These are phyloP conservation scores for Colletotrichum lentis DNA, from an alignment of 2,329 filamentous ascomycete genomes.

Conservation along the genomic window DNA sequence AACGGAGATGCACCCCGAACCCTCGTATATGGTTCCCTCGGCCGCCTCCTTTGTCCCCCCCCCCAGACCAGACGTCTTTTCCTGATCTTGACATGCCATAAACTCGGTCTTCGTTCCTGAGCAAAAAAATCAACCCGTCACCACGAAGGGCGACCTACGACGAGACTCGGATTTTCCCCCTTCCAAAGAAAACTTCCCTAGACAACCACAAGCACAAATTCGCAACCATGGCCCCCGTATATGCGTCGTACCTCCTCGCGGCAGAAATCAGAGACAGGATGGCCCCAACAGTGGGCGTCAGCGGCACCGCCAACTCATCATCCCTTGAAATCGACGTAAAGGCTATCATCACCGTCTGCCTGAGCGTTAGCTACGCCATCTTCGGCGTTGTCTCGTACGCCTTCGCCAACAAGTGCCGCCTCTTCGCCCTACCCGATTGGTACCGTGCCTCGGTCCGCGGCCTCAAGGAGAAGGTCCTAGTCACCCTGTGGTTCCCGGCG, in stretches of 20 bases:
- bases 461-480: not conserved
- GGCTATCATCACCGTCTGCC: not conserved
- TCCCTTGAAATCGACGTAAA: not conserved
- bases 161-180: too few species aligned
- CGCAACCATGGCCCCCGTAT: not conserved
- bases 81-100: too few species aligned
- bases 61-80: too few species aligned
- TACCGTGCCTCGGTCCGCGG: conserved; percentile 2
- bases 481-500: conserved; percentile 11
- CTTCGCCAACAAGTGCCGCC: not conserved
- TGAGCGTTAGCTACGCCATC: conserved; percentile 5
- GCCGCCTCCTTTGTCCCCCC: not conserved
- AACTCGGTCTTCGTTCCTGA: too few species aligned
- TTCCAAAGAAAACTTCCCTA: too few species aligned
- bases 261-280: too few species aligned
- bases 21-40: too few species aligned
- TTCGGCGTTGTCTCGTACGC: not conserved
- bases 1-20: not conserved
- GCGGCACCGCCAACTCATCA: not conserved
- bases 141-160: too few species aligned
- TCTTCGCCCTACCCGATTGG: conserved; percentile 9
- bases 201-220: not conserved
- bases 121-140: too few species aligned
- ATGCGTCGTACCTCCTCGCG: not conserved
- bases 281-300: too few species aligned